Evolutionary conservation across 805 yeast species (phyloP).

Genomic region (Pichia paraexigua): DNA sequence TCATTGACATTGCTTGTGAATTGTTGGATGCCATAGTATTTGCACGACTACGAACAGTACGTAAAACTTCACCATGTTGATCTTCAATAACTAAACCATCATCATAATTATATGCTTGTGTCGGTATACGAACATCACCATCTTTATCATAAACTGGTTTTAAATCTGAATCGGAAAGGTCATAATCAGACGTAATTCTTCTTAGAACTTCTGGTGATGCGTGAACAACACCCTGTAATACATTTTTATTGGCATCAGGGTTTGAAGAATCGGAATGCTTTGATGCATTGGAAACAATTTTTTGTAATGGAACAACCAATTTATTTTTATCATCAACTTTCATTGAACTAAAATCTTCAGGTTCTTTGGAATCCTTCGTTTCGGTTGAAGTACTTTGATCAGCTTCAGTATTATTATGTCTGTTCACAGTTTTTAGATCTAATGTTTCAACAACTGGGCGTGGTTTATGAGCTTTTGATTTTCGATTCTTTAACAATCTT

Average conservation of each 20-base stretch:
- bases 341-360: neutral
- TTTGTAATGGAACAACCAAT: conserved; percentile 4
- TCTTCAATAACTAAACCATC: conserved; percentile 67
- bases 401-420: conserved; percentile 1
- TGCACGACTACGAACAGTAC: conserved; percentile 33
- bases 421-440: conserved; percentile 10
- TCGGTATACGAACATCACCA: conserved; percentile 26
- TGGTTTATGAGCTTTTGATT: conserved; percentile 23
- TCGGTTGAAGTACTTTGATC: neutral
- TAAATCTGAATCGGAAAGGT: conserved; percentile 18
- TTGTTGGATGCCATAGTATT: conserved; percentile 2
- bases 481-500: conserved; percentile 29
- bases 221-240: conserved; percentile 7
- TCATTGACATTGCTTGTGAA: neutral
- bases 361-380: neutral
- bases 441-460: conserved; percentile 21
- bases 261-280: conserved; percentile 11
- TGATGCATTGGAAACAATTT: conserved; percentile 7
- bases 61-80: conserved; percentile 72
- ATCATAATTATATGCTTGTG: conserved; percentile 63
- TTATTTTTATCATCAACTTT: neutral
- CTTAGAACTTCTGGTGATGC: conserved; percentile 11
- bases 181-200: conserved; percentile 14
- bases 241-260: neutral
- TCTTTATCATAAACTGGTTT: conserved; percentile 29